These are phyloP conservation scores for Candida boleticola DNA, from an alignment of 805 yeast species.

Conservation along the genomic window DNA sequence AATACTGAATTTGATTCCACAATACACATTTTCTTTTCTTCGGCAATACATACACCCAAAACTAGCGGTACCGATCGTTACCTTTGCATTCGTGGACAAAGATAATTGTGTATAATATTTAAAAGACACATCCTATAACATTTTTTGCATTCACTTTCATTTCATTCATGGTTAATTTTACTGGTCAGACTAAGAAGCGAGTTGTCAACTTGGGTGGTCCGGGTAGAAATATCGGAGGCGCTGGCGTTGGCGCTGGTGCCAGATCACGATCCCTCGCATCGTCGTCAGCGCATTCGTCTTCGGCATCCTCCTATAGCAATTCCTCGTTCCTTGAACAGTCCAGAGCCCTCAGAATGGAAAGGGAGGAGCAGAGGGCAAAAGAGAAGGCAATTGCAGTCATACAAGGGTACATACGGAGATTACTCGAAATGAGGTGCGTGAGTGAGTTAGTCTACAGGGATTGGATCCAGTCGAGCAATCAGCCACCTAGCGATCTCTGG, in stretches of 20 bases:
- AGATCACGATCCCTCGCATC: conserved; percentile 21
- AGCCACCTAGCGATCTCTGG: background rate
- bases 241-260: conserved; percentile 30
- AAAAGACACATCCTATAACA: too few species aligned
- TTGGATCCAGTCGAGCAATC: conserved; percentile 13
- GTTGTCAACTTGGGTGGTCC: conserved; percentile 57
- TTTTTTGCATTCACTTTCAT: too few species aligned
- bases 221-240: conserved; percentile 1
- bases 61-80: too few species aligned
- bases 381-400: conserved; percentile 49
- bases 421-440: conserved; percentile 28
- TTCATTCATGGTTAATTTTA: conserved; percentile 50
- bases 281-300: conserved; percentile 15
- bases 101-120: too few species aligned
- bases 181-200: conserved; percentile 62
- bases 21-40: too few species aligned
- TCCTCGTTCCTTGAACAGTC: conserved; percentile 54
- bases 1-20: too few species aligned
- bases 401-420: conserved; percentile 48
- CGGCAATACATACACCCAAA: too few species aligned
- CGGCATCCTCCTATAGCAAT: background rate
- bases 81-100: too few species aligned
- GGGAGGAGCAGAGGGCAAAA: conserved; percentile 55
- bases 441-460: conserved; percentile 6
- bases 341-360: conserved; percentile 58